Conservation (phyloP, 192 early-diverging fungal genomes). For the Coemansia sp. region DNA sequence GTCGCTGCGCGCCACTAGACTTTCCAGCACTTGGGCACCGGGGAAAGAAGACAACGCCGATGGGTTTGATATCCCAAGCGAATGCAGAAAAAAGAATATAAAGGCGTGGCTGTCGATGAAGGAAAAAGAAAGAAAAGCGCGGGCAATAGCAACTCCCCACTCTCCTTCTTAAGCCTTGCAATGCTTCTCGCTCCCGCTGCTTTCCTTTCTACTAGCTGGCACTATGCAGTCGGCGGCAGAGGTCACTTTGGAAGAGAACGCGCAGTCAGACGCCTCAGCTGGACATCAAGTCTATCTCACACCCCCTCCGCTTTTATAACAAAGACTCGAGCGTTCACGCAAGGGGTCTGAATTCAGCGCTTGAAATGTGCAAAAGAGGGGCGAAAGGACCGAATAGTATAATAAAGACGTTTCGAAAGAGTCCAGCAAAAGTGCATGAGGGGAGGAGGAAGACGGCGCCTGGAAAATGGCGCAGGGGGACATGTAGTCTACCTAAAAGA, state of each 20-base stretch:
- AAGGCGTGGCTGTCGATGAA: conserved; percentile 3
- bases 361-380: background rate
- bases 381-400: background rate
- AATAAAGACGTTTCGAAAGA: background rate
- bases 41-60: background rate
- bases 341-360: background rate
- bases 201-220: background rate
- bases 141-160: too few species aligned
- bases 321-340: background rate
- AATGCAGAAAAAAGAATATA: background rate
- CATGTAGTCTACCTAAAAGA: too few species aligned
- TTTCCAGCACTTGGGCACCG: too few species aligned
- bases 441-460: too few species aligned
- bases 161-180: background rate
- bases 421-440: too few species aligned
- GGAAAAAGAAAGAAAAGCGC: background rate
- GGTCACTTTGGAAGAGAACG: background rate
- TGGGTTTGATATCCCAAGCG: too few species aligned
- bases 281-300: background rate
- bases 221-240: background rate
- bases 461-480: too few species aligned
- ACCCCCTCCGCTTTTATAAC: too few species aligned
- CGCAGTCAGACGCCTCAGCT: background rate
- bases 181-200: background rate
- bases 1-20: conserved; percentile 8